Evolutionary conservation across 1,139 yeast species (phyloP).

Genomic region (Pichia kudriavzevii): DNA sequence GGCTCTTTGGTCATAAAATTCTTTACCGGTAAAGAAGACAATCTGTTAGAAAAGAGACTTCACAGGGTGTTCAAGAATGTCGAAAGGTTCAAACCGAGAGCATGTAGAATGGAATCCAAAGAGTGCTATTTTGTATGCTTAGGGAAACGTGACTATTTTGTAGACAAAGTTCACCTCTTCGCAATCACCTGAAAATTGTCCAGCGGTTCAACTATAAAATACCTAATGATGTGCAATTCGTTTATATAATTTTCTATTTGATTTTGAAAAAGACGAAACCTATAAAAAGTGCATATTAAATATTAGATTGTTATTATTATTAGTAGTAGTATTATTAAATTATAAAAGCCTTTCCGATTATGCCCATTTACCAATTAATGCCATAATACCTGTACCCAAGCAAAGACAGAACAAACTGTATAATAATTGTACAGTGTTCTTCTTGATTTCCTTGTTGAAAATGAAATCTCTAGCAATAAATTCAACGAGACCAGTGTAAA

Average conservation of each 20-base stretch:
- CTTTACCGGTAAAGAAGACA: conserved; percentile 63
- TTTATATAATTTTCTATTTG: no score
- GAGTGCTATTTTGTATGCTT: conserved; percentile 69
- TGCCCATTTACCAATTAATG: conserved; percentile 86
- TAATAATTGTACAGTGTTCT: conserved; percentile 31
- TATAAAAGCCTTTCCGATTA: conserved; percentile 20
- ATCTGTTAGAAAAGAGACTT: conserved; percentile 48
- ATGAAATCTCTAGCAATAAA: conserved; percentile 84
- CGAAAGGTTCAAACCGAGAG: conserved; percentile 47
- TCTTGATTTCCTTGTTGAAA: conserved; percentile 51
- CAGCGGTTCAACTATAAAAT: no score
- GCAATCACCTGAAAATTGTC: no score
- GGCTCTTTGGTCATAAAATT: conserved; percentile 75
- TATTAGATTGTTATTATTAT: background rate
- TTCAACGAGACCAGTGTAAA: conserved; percentile 83
- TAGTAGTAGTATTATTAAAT: background rate
- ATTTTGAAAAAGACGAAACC: no score
- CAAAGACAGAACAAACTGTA: conserved; percentile 38
- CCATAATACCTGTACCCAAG: conserved; percentile 76
- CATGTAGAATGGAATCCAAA: conserved; percentile 53
- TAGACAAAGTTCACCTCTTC: conserved; percentile 45
- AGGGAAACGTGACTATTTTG: conserved; percentile 36
- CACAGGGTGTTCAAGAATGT: conserved; percentile 54
- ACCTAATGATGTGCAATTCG: no score
- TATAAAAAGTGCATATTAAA: background rate